These are phyloP conservation scores for Ogataea minuta DNA, from an alignment of 805 yeast genomes.

Conservation along the genomic window DNA sequence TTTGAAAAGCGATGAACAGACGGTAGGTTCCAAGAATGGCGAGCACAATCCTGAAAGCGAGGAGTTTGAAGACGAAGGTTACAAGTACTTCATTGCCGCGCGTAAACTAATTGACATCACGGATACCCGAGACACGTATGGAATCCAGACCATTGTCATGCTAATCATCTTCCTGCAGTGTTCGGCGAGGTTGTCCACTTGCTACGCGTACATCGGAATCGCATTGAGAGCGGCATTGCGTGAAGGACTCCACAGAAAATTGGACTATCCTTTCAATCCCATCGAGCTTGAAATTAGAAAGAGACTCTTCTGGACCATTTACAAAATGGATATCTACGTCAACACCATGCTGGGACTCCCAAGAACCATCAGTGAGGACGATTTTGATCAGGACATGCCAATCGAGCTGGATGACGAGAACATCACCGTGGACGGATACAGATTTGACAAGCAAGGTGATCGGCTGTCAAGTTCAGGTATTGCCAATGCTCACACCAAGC, in stretches of 20 bases:
- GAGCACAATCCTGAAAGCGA: conserved; percentile 32
- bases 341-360: conserved; percentile 87
- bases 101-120: conserved; percentile 76
- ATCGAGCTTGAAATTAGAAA: conserved; percentile 81
- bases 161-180: conserved; percentile 82
- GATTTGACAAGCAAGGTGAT: conserved; percentile 41
- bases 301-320: conserved; percentile 83
- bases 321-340: conserved; percentile 87
- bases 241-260: conserved; percentile 78
- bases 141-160: conserved; percentile 86
- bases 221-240: conserved; percentile 80
- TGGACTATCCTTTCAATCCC: conserved; percentile 63
- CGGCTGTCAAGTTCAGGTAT: conserved; percentile 70
- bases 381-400: conserved; percentile 86
- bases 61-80: conserved; percentile 70
- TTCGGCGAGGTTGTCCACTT: conserved; percentile 80
- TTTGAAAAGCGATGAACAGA: conserved; percentile 47
- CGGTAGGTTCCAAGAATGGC: conserved; percentile 25
- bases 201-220: conserved; percentile 86
- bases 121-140: conserved; percentile 75
- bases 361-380: conserved; percentile 68
- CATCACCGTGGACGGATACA: conserved; percentile 64
- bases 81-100: conserved; percentile 76
- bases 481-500: conserved; percentile 80
- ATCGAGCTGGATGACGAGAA: conserved; percentile 83